These are phyloP conservation scores for Tuctoria greenei DNA, from an alignment of 176 grass and related monocot species.

Conservation along the genomic window DNA sequence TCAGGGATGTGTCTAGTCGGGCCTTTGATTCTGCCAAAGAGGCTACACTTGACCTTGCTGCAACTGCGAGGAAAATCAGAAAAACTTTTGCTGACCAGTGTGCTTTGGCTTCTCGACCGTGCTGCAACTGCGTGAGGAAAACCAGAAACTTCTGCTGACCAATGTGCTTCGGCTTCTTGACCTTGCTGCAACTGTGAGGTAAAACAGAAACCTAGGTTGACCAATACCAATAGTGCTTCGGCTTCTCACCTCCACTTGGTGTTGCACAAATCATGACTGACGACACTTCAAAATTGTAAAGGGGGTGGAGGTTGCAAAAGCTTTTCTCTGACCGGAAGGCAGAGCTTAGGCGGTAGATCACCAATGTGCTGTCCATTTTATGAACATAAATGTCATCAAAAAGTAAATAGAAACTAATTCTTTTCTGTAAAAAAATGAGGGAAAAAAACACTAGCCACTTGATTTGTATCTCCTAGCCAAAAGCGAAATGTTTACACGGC, in stretches of 20 bases:
- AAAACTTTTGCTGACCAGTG: neutral
- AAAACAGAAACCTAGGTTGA: too few species aligned
- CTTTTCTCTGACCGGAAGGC: neutral
- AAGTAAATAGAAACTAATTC: conserved; percentile 15
- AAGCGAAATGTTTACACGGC: too few species aligned
- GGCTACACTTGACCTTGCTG: neutral
- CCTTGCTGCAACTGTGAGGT: too few species aligned
- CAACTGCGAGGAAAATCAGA: neutral
- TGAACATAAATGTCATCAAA: neutral
- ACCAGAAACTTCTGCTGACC: neutral
- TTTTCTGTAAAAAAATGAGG: conserved; percentile 46
- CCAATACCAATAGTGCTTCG: too few species aligned
- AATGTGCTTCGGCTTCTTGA: neutral
- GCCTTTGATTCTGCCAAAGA: conserved; percentile 24
- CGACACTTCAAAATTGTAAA: neutral
- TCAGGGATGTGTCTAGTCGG: conserved; percentile 83
- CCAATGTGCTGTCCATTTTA: neutral
- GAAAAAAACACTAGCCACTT: too few species aligned
- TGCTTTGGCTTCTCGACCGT: neutral
- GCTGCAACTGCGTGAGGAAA: neutral
- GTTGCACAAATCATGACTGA: neutral
- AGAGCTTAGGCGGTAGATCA: neutral
- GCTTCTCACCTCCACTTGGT: neutral
- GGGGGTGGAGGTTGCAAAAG: neutral
- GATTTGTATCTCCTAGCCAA: too few species aligned